Evolutionary conservation across 2,329 filamentous ascomycete genomes (phyloP).

Genomic region (Talaromyces atroroseus): DNA sequence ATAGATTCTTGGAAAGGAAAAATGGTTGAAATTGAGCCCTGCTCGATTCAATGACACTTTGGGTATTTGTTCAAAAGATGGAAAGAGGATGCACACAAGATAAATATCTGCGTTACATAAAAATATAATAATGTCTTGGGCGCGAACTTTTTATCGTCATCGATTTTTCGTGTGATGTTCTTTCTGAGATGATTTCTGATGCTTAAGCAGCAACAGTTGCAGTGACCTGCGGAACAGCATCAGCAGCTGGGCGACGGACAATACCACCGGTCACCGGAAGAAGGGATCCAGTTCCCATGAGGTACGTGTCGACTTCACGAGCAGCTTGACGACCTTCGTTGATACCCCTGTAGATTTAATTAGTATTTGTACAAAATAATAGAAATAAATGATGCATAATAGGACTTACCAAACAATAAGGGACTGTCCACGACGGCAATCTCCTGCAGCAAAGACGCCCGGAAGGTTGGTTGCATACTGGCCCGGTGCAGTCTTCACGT

Average conservation of each 20-base stretch:
- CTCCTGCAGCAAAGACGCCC: conserved; percentile 88
- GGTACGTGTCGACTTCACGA: conserved; percentile 83
- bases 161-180: neutral
- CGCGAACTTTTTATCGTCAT: neutral
- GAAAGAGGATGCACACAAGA: neutral
- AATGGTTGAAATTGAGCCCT: conserved; percentile 1
- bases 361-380: neutral
- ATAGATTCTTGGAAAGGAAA: neutral
- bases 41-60: neutral
- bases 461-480: conserved; percentile 83
- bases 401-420: conserved; percentile 82
- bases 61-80: conserved; percentile 8
- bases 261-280: conserved; percentile 92
- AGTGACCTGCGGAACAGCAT: conserved; percentile 33
- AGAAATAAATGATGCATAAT: neutral
- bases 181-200: neutral
- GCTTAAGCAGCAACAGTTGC: conserved; percentile 11
- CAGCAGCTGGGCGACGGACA: conserved; percentile 65
- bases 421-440: conserved; percentile 90
- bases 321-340: conserved; percentile 93
- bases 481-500: conserved; percentile 86
- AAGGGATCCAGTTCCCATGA: conserved; percentile 67
- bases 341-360: conserved; percentile 62
- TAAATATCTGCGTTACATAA: neutral
- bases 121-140: neutral